Conservation (phyloP, 2,329 filamentous ascomycete species). For the Ophiostoma tasmaniense region DNA sequence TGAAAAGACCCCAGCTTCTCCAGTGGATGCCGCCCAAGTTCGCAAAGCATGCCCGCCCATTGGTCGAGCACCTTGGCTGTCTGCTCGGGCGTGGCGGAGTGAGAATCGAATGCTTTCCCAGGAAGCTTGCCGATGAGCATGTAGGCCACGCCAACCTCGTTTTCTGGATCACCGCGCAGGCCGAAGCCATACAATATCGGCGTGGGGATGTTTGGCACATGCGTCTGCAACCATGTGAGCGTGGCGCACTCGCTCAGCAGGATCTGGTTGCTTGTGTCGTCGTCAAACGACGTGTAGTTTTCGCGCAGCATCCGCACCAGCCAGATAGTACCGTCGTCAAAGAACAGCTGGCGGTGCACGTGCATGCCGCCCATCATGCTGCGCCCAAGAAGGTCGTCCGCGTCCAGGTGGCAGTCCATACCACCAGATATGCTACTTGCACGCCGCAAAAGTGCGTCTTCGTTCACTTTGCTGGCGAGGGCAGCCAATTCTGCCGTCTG, state of each 20-base stretch:
- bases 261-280: conserved; percentile 11
- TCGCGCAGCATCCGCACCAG: conserved; percentile 13
- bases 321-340: conserved; percentile 14
- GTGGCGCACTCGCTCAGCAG: conserved; percentile 14
- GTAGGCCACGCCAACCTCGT: conserved; percentile 13
- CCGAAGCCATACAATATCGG: conserved; percentile 11
- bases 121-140: conserved; percentile 15
- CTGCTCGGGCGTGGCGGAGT: background rate
- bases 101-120: background rate
- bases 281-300: conserved; percentile 15
- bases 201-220: background rate
- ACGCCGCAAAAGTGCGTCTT: background rate
- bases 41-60: background rate
- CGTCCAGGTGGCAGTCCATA: background rate
- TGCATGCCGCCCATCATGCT: conserved; percentile 13
- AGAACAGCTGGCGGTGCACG: conserved; percentile 9
- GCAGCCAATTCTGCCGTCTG: conserved; percentile 12
- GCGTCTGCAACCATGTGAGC: background rate
- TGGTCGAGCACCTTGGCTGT: conserved; percentile 6
- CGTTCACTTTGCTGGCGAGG: background rate
- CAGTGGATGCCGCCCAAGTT: background rate
- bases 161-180: background rate
- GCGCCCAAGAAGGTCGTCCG: conserved; percentile 6
- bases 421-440: background rate
- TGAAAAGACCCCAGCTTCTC: background rate